A percentile compares a stretch with the other conserved stretches of the same genome.
Conservation (phyloP, 495 filamentous ascomycete species). For the Neurospora intermedia region DNA sequence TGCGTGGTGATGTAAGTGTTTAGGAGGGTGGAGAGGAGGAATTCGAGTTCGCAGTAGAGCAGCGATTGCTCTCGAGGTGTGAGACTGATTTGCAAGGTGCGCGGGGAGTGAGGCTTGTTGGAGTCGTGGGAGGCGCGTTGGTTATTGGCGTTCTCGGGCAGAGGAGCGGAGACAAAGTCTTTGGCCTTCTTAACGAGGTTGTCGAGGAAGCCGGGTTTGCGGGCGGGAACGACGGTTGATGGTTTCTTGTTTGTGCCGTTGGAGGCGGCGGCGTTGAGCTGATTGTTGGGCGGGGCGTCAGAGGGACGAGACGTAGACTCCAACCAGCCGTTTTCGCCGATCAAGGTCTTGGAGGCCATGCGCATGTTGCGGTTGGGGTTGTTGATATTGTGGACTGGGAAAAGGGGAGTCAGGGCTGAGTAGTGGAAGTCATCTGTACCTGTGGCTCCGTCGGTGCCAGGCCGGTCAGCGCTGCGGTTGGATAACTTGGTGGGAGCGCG, state of each 20-base stretch:
- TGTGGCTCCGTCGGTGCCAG: not conserved
- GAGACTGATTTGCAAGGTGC: constrained; percentile 26
- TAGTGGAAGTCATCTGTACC: constrained; percentile 3
- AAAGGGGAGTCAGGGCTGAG: constrained; percentile 11
- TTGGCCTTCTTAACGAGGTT: constrained; percentile 32
- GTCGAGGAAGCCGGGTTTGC: constrained; percentile 24
- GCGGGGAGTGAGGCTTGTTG: constrained; percentile 6
- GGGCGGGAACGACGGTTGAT: constrained; percentile 10
- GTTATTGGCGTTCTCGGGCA: constrained; percentile 11
- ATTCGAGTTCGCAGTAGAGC: constrained; percentile 37
- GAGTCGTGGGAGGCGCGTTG: constrained; percentile 17
- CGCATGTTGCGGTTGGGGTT: not conserved
- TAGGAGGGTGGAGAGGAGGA: constrained; percentile 21
- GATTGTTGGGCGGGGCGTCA: not conserved
- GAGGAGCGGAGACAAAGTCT: constrained; percentile 26
- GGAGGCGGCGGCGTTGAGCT: not conserved
- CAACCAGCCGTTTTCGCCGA: constrained; percentile 39
- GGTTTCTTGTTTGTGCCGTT: not conserved
- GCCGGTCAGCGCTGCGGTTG: not conserved
- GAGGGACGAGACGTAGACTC: constrained; percentile 25
- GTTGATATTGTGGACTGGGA: not conserved
- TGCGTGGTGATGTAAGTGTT: constrained; percentile 30
- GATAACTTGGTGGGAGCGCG: not conserved
- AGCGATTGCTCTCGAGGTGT: constrained; percentile 35
- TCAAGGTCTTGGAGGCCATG: constrained; percentile 28